These are phyloP conservation scores for Lathyrus tuberosus DNA, from an alignment of 306 rosid genomes.

Conservation along the genomic window DNA sequence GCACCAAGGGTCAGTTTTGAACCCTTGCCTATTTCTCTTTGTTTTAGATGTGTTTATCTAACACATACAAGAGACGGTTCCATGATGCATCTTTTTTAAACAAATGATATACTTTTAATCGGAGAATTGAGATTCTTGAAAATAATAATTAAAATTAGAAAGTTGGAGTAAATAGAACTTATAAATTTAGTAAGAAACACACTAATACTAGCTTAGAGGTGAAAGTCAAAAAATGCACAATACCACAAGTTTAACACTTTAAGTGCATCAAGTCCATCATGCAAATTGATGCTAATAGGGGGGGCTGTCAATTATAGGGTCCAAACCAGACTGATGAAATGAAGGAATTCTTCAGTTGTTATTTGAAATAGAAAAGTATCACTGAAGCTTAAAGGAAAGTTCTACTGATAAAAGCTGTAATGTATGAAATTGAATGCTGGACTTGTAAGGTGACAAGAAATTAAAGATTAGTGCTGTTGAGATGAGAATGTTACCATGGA, in stretches of 20 bases:
- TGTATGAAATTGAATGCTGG: background rate
- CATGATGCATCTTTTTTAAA: background rate
- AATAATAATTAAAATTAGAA: background rate
- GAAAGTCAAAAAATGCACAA: background rate
- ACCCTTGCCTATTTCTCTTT: background rate
- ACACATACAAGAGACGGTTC: background rate
- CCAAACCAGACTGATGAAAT: background rate
- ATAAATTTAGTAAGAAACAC: background rate
- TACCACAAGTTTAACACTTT: background rate
- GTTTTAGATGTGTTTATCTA: background rate
- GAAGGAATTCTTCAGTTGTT: background rate
- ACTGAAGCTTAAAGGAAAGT: background rate
- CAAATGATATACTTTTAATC: background rate
- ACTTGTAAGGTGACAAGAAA: background rate
- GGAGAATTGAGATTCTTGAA: background rate
- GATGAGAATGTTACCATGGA: background rate
- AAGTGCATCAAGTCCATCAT: background rate
- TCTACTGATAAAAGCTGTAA: background rate
- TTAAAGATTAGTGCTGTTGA: background rate
- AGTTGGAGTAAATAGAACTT: background rate
- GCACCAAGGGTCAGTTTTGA: conserved; percentile 6
- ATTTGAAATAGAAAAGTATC: background rate
- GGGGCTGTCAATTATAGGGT: background rate
- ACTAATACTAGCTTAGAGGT: background rate
- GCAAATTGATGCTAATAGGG: background rate